Evolutionary conservation across 257 asterid genomes (phyloP).

Genomic region (Nicotiana tabacum): DNA sequence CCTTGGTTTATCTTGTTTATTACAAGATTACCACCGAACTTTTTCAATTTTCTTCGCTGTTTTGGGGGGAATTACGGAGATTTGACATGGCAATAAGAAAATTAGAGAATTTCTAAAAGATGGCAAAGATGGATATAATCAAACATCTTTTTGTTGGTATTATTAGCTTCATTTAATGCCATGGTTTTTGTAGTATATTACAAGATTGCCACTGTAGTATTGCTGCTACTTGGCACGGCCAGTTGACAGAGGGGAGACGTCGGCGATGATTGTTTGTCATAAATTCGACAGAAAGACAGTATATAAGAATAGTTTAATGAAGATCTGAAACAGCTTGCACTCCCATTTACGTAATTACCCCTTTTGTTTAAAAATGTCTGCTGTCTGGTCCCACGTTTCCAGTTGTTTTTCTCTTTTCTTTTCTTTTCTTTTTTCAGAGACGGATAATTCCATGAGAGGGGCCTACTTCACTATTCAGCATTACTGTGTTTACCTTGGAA

Average conservation of each 20-base stretch:
- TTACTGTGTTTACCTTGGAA: too few relatives aligned
- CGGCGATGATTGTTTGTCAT: conserved; percentile 37
- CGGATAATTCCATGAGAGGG: not conserved
- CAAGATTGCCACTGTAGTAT: not conserved
- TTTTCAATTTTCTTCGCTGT: conserved; percentile 4
- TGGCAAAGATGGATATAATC: conserved; percentile 8
- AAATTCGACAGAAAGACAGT: conserved; percentile 13
- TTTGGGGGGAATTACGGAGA: conserved; percentile 17
- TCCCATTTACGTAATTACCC: not conserved
- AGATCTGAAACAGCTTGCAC: conserved; percentile 9
- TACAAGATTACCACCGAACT: conserved; percentile 34
- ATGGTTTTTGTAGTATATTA: not conserved
- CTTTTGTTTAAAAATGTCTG: not conserved
- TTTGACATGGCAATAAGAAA: too few relatives aligned
- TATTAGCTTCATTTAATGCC: not conserved
- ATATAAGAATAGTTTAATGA: not conserved
- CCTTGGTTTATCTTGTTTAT: conserved; percentile 19
- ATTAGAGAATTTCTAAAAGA: too few relatives aligned
- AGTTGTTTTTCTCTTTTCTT: not conserved
- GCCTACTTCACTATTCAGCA: too few relatives aligned
- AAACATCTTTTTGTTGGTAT: conserved; percentile 16
- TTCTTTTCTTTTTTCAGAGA: not conserved
- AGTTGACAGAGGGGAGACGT: not conserved
- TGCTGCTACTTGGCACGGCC: not conserved
- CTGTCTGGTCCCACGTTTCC: not conserved